These are phyloP conservation scores for Neurospora sp. DNA, from an alignment of 495 filamentous ascomycete genomes.

Conservation along the genomic window DNA sequence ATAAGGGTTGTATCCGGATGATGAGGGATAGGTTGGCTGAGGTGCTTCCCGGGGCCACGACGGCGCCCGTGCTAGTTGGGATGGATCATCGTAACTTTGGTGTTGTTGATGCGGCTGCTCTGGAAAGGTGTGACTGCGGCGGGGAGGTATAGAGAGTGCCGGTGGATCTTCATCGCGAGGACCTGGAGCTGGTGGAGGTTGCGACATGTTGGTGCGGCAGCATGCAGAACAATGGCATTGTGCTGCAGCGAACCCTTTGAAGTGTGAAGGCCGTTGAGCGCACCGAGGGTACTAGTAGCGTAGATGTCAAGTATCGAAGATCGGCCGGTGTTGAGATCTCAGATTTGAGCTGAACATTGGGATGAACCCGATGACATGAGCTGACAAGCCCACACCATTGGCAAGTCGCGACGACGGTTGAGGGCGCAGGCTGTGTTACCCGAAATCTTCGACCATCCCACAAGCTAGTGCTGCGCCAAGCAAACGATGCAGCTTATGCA, in stretches of 20 bases:
- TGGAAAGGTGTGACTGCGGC: not conserved
- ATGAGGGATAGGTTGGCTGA: not conserved
- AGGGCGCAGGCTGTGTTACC: not conserved
- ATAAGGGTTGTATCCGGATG: not conserved
- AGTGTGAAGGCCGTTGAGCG: not conserved
- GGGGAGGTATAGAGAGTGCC: not conserved
- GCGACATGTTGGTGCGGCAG: not conserved
- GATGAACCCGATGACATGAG: not conserved
- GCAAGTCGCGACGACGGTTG: not conserved
- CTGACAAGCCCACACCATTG: not conserved
- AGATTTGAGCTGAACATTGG: not conserved
- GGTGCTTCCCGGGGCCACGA: not conserved
- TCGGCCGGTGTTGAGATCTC: not conserved
- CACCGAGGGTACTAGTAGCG: not conserved
- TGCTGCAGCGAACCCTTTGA: not conserved
- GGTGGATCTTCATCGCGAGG: not conserved
- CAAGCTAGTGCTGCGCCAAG: not conserved
- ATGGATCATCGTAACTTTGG: not conserved
- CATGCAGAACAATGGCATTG: not conserved
- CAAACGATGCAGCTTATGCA: not conserved
- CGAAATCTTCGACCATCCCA: not conserved
- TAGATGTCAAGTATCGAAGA: not conserved
- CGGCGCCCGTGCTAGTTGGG: not conserved
- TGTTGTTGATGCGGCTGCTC: not conserved
- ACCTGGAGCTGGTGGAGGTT: not conserved